Base-by-base conservation (phyloP, 1,284 basidiomycete species). In the Cerrena zonata region DNA sequence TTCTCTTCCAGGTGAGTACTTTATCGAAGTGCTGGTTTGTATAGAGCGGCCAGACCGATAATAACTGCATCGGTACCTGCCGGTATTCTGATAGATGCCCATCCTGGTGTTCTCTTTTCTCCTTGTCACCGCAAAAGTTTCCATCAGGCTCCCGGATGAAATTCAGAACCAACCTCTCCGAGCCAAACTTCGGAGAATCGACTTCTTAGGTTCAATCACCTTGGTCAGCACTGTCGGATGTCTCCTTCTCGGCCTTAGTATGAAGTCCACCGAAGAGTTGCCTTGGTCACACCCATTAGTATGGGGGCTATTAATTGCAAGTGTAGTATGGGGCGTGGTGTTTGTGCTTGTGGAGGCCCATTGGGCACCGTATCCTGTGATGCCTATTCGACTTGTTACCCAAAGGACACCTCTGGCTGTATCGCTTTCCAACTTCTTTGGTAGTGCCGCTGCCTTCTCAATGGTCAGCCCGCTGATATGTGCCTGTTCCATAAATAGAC, bases 231-330 rank as follows among this genome's bases (percentile, higher is more conserved):
- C 79, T 41, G 84, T 94, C 49, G 89, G 87, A 26, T 78, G 79
- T 50, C 70, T 89, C 43, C 76, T 94, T 21, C 75, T 93, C 36
- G 88, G 82, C 10, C 76, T 92, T 60, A 90, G 84, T 54, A 70
- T 94, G 45, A 89, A 91, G 64, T 84, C 86, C 3, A 84, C 88
- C 0, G 91, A 90, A 65, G 85, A 91, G 57, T 69, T 90, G 46
- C 75, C 82, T 0, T 94, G 90, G 89, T 76, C 78, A 5, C 72
- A 86, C 68, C 83, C 84, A 1, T 58, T 80, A 25, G 80, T 94
- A 47, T 78, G 75, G 63, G 80, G 81, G 4, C 72, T 92, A 48
- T 73, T 94, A 48, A 58, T 70, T 27, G 64, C 73, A 18, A 84
- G 86, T 59, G 67, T 68, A 19, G 58, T 84, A 3, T 82, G 75